A percentile compares a stretch with the other conserved stretches of the same genome.
These are phyloP conservation scores for Asclepias syriaca DNA, from an alignment of 257 asterid species.

Conservation along the genomic window DNA sequence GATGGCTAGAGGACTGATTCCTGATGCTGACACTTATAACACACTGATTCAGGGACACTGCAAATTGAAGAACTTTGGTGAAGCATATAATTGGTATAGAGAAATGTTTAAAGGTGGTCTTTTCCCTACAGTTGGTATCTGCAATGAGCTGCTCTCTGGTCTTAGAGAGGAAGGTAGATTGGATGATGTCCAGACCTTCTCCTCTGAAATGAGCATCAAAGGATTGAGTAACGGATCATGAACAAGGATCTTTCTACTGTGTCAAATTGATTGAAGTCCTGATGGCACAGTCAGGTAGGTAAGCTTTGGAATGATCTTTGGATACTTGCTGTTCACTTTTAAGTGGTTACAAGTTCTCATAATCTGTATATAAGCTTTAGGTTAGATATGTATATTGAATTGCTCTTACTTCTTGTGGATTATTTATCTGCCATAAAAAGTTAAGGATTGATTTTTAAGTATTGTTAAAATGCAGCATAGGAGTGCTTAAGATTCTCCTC, in stretches of 20 bases:
- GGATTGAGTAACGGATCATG: constrained; percentile 34
- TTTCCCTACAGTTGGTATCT: constrained; percentile 38
- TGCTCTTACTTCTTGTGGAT: background rate
- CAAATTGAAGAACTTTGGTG: constrained; percentile 44
- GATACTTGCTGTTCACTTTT: background rate
- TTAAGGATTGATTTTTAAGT: background rate
- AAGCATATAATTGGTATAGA: constrained; percentile 60
- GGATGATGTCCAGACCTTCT: constrained; percentile 41
- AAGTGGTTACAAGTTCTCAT: background rate
- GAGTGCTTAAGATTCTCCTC: background rate
- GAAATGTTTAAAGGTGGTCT: constrained; percentile 50
- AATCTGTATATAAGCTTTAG: background rate
- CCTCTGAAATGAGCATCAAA: constrained; percentile 59
- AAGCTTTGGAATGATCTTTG: background rate
- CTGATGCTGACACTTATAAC: constrained; percentile 45
- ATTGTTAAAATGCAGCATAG: background rate
- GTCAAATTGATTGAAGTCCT: background rate
- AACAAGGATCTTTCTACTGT: constrained; percentile 12
- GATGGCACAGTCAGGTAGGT: background rate
- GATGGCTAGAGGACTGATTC: constrained; percentile 45
- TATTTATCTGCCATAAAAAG: background rate
- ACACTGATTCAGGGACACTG: constrained; percentile 57
- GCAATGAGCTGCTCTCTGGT: constrained; percentile 47
- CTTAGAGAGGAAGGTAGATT: constrained; percentile 47
- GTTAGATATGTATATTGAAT: background rate